These are phyloP conservation scores for Goffeauzyma gilvescens DNA, from an alignment of 768 basidiomycete species.

Conservation along the genomic window DNA sequence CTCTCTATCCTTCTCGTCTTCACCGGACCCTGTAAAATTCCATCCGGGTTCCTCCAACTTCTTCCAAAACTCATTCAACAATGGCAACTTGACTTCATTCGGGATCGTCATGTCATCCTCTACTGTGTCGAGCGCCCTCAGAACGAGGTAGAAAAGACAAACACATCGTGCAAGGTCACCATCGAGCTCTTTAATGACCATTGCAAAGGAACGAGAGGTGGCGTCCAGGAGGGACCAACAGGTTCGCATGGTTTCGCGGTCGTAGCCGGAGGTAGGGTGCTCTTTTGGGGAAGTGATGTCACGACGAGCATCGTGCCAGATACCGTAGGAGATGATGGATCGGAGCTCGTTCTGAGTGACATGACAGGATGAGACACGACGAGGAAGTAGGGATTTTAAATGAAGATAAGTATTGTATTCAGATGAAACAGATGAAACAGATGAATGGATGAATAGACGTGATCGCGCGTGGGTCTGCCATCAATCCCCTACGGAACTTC, in stretches of 20 bases:
- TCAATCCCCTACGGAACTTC: too few species aligned
- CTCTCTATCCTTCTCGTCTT: conserved; percentile 69
- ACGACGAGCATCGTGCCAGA: conserved; percentile 63
- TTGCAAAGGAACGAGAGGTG: conserved; percentile 74
- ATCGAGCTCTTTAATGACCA: conserved; percentile 88
- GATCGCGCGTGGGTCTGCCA: too few species aligned
- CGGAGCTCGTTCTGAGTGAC: conserved; percentile 46
- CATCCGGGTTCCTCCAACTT: conserved; percentile 66
- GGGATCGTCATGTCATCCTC: conserved; percentile 97
- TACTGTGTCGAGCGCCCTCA: conserved; percentile 86
- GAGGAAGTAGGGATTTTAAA: neutral
- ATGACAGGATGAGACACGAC: neutral
- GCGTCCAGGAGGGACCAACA: conserved; percentile 80
- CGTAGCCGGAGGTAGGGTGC: conserved; percentile 64
- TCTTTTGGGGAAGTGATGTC: conserved; percentile 62
- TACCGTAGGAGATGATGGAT: conserved; percentile 58
- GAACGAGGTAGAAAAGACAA: conserved; percentile 81
- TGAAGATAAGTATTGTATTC: too few species aligned
- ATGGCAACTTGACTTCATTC: conserved; percentile 63
- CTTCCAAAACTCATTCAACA: conserved; percentile 64
- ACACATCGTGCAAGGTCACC: conserved; percentile 87
- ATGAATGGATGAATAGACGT: neutral
- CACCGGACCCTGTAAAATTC: conserved; percentile 63
- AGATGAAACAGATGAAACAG: neutral
- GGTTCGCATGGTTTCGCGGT: conserved; percentile 62